Evolutionary conservation across 805 yeast genomes (phyloP), one percentile per base, ranked within the genome.

Genomic region (Ogataea nonfermentans): DNA sequence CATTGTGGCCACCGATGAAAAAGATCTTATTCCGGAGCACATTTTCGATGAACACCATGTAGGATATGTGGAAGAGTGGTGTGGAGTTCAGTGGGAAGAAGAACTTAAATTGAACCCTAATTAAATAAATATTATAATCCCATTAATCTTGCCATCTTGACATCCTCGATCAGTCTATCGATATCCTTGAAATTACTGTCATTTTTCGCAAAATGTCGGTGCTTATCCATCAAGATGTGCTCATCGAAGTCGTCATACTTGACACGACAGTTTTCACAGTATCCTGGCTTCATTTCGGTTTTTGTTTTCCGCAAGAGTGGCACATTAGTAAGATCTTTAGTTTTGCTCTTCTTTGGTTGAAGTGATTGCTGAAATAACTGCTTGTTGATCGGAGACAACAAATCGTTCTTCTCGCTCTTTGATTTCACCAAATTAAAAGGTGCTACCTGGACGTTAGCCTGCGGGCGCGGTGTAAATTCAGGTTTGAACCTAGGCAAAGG

Each of bases 241-340:
- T 78, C 85, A 17, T 79, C 85, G 55, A 89, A 81, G 49, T 78
- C 77, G 36, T 84, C 90, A 57, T 84, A 91, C 57, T 81, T 81
- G 44, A 83, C 84, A 16, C 91, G 71, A 63, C 99, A 91, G 57
- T 91, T 91, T 59, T 91, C 99, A 65, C 99, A 91, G 62, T 86
- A 90, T 0, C 97, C 97, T 1, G 91, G 61, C 30, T 54, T 56
- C 54, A 50, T 49, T 30, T 56, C 59, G 15, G 49, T 44, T 33
- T 50, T 58, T 6, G 50, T 23, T 29, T 53, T 49, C 31, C 37
- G 33, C 10, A 19, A 16, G 14, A 29, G 32, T 8, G 28, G 32
- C 2, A 25, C 11, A 9, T 26, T 30, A 11, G 23, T 13, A 12
- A 30, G 7, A 4, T 26, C 37, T 27, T 31, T 37, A 19, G 28